phyloP scores from a whole-genome alignment of 2,329 filamentous ascomycete species.

The Mycosphaerelloides madeirae region DNA sequence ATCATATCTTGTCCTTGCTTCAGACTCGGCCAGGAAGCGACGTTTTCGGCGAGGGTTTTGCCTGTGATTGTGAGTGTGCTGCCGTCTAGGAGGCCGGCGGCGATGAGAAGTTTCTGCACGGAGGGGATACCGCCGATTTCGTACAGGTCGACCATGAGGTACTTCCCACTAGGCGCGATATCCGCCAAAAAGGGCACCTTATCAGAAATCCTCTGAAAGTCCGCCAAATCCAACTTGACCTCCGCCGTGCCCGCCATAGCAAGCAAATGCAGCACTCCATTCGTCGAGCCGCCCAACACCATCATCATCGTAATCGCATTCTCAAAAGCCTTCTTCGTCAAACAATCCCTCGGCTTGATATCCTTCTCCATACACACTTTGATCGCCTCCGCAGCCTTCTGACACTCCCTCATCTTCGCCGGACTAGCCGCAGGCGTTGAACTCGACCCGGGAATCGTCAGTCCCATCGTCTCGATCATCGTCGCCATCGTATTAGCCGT shows the following conservation, averaged over 20 bases:
- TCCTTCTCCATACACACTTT: constrained; percentile 73
- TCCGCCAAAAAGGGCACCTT: constrained; percentile 84
- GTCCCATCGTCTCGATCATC: constrained; percentile 82
- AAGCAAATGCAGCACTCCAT: constrained; percentile 81
- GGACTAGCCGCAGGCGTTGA: constrained; percentile 76
- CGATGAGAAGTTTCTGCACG: constrained; percentile 79
- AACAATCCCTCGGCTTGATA: constrained; percentile 72
- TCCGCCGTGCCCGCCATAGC: constrained; percentile 85
- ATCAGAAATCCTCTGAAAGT: constrained; percentile 75
- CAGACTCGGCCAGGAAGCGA: constrained; percentile 69
- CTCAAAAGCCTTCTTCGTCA: constrained; percentile 77
- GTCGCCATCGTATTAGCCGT: constrained; percentile 93
- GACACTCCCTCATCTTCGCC: constrained; percentile 81
- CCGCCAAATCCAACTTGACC: constrained; percentile 71
- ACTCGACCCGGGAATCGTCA: constrained; percentile 76
- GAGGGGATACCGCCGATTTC: constrained; percentile 79
- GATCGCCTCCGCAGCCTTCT: constrained; percentile 74
- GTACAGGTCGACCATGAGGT: constrained; percentile 85
- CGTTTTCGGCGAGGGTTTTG: constrained; percentile 76
- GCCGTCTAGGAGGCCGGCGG: constrained; percentile 70
- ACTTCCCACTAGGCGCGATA: constrained; percentile 75
- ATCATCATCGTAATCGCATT: constrained; percentile 88
- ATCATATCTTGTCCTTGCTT: constrained; percentile 77
- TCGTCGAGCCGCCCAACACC: constrained; percentile 85
- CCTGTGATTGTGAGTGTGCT: constrained; percentile 77